phyloP scores from a whole-genome alignment of 768 basidiomycete species.

The Kwoniella heveanensis region DNA sequence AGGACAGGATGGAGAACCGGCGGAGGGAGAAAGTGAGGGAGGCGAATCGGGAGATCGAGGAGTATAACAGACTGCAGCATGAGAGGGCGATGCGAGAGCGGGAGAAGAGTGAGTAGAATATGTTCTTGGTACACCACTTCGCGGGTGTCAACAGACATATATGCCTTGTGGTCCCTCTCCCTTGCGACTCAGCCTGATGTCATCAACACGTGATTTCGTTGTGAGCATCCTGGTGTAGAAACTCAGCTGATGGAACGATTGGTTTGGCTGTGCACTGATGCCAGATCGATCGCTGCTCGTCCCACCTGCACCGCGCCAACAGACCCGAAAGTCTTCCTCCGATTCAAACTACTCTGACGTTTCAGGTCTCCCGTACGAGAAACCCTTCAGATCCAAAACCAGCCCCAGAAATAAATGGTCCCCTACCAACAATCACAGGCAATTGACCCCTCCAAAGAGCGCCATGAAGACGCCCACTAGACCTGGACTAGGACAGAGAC shows the following conservation, averaged over 20 bases:
- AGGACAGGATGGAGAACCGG: constrained; percentile 18
- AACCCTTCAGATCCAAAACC: neutral
- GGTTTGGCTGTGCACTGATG: too few species aligned
- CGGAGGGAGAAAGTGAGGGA: constrained; percentile 30
- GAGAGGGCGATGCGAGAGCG: neutral
- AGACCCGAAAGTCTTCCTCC: neutral
- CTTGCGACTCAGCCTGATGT: too few species aligned
- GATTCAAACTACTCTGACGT: neutral
- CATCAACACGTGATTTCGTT: too few species aligned
- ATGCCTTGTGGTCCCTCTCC: too few species aligned
- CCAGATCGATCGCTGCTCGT: constrained; percentile 20
- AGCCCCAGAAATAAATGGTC: neutral
- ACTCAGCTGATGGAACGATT: neutral
- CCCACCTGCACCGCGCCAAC: constrained; percentile 18
- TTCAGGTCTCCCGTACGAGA: too few species aligned
- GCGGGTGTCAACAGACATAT: too few species aligned
- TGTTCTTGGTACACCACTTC: too few species aligned
- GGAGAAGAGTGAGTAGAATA: constrained; percentile 1
- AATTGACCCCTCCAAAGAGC: neutral
- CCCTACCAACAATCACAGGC: neutral
- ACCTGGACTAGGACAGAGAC: neutral
- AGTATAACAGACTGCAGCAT: constrained; percentile 8
- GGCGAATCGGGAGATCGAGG: constrained; percentile 38
- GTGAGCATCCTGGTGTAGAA: too few species aligned
- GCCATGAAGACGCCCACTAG: neutral